These are phyloP conservation scores for Tulasnella sp. DNA, from an alignment of 768 basidiomycete species.

Conservation along the genomic window DNA sequence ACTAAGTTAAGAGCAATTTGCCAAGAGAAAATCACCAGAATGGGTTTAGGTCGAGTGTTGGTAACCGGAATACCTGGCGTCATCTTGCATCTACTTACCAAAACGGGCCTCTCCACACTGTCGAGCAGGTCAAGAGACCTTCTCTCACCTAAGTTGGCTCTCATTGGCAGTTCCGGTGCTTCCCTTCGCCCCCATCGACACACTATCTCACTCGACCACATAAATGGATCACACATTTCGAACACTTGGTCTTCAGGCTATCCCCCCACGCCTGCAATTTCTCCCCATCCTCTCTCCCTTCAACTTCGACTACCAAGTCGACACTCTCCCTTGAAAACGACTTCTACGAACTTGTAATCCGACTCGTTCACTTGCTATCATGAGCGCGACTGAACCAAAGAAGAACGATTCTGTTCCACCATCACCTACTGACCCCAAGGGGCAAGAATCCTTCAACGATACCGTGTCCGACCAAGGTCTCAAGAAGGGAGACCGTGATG, in stretches of 20 bases:
- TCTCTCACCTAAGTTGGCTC: background rate
- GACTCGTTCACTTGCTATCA: background rate
- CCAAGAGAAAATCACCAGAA: background rate
- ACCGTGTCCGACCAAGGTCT: background rate
- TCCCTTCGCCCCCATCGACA: background rate
- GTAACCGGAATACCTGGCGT: background rate
- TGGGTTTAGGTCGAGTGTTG: background rate
- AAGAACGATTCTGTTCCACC: background rate
- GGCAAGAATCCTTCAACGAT: background rate
- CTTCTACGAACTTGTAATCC: background rate
- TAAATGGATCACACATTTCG: background rate
- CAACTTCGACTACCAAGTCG: background rate
- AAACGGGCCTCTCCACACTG: background rate
- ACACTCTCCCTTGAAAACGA: background rate
- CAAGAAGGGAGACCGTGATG: slow-evolving; percentile 5
- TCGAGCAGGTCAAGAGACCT: background rate
- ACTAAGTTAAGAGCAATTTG: background rate
- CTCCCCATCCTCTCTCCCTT: background rate
- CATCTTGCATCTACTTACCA: background rate
- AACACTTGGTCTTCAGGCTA: background rate
- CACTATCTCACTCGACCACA: background rate
- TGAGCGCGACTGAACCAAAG: background rate
- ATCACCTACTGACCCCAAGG: background rate
- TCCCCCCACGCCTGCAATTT: background rate
- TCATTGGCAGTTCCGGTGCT: background rate